These are phyloP conservation scores for Coprinopsis marcescibilis DNA, from an alignment of 768 basidiomycete species.

Conservation along the genomic window DNA sequence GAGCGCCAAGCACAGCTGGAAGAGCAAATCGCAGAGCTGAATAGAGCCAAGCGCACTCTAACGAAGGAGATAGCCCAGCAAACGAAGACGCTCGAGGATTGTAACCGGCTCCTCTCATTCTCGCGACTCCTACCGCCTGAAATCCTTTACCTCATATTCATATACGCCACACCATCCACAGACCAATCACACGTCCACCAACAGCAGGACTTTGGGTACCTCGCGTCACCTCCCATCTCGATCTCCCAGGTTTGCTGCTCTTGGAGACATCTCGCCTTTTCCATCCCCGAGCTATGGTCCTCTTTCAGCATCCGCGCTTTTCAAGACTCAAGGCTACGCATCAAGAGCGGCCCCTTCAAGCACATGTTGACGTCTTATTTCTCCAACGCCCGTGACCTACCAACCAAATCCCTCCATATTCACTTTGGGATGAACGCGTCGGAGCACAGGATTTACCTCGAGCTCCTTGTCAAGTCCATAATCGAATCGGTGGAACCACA, in stretches of 20 bases:
- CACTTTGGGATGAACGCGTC: not conserved
- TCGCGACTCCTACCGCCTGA: slow-evolving; percentile 3
- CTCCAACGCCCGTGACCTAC: not conserved
- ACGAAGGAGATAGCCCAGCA: not conserved
- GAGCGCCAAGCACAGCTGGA: not conserved
- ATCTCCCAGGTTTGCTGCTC: slow-evolving; percentile 1
- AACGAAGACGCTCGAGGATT: not conserved
- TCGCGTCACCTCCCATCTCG: not conserved
- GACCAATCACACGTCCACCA: not conserved
- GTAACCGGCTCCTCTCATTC: not conserved
- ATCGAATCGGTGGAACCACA: not conserved
- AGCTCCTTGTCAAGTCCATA: not conserved
- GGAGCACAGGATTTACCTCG: not conserved
- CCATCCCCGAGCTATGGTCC: slow-evolving; percentile 4
- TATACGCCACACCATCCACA: not conserved
- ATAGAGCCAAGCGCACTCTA: not conserved
- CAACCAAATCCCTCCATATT: slow-evolving; percentile 2
- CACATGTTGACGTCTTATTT: slow-evolving; percentile 1
- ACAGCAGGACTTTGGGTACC: not conserved
- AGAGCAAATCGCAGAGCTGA: not conserved
- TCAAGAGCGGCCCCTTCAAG: not conserved
- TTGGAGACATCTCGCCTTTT: slow-evolving; percentile 5
- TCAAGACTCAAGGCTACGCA: not conserved
- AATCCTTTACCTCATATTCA: slow-evolving; percentile 4
- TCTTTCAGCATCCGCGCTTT: slow-evolving; percentile 3